Evolutionary conservation across 148 eudicot species (phyloP), one percentile per base, ranked within the genome.

Genomic region (Rhododendron kiyosumense): DNA sequence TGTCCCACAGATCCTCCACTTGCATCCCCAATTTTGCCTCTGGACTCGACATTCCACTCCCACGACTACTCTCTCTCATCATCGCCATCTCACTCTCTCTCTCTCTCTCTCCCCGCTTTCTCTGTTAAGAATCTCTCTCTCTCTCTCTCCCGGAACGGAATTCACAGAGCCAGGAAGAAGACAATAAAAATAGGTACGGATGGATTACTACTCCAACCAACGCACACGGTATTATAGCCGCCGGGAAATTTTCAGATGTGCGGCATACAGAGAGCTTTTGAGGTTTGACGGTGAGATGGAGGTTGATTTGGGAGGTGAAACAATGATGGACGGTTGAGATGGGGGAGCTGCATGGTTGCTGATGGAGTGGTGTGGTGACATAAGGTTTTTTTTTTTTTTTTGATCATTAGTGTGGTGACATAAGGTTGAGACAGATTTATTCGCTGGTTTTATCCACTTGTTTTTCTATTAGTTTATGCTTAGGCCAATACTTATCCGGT

Each of bases 1-100:
- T 73, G 81, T 96, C 99, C 99, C 99, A 96, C 28, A 96, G 86
- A 90, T 96, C 97, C 86, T 93, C 99, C 17, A 96, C 99, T 79
- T 86, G 87, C 91, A 87, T 90, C 79, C 99, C 99, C 54, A 96
- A 22, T 84, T 88, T 93, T 2, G 97, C 98, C 57, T 96, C 99
- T 65, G 98, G 99, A 81, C 97, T 92, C 81, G 94, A 89, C 89
- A 89, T 79, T 43, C 82, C 88, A 76, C 85, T 73, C 54, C 87
- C 76, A 15, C 86, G 65, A 10, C 76, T 76, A 78, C 88, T 84
- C 45, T 88, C 87, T 57, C 81, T 86, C 85, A 20, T 54, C 84
- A 83, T 81, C 15, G 48, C 84, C 69, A 32, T 32, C 67, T 65
- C 84, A 22, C 71, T n/a, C 73, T n/a, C 73, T 67, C 34, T 26